A percentile compares a stretch with the other conserved stretches of the same genome.
Conservation (phyloP, 805 yeast species). For the Helenozyma rhizophorensis region DNA sequence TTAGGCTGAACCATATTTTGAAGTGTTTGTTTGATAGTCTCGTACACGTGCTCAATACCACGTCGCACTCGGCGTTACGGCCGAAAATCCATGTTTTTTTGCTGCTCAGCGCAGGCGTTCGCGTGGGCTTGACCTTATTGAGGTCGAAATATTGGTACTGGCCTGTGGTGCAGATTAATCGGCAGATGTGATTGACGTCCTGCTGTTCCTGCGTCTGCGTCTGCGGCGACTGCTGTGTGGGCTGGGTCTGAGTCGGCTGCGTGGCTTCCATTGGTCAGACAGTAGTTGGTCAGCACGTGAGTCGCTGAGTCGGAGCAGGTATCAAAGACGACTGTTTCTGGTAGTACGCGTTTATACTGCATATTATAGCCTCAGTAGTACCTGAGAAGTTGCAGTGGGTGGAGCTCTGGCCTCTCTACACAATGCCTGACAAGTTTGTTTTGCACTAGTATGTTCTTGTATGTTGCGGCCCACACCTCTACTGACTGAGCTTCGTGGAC, state of each 20-base stretch:
- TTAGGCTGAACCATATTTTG: constrained; percentile 61
- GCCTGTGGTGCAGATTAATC: constrained; percentile 59
- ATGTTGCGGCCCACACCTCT: no score
- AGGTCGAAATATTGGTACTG: constrained; percentile 48
- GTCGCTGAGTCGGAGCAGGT: no score
- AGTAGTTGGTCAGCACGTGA: no score
- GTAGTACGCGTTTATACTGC: no score
- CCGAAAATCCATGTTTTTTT: constrained; percentile 67
- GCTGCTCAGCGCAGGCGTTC: constrained; percentile 11
- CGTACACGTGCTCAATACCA: constrained; percentile 52
- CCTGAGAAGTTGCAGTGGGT: no score
- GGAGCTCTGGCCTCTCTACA: no score
- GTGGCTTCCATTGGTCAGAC: constrained; percentile 28
- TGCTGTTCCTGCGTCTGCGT: constrained; percentile 10
- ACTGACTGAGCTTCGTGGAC: constrained; percentile 20
- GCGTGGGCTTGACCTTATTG: constrained; percentile 21
- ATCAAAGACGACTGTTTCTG: no score
- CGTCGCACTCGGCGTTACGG: constrained; percentile 62
- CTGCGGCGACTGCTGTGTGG: constrained; percentile 16
- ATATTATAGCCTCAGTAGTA: no score
- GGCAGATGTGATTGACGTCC: constrained; percentile 39
- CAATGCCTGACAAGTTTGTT: constrained; percentile 10
- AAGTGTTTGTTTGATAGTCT: constrained; percentile 73
- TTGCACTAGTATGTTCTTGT: constrained; percentile 23
- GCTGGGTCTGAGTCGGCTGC: constrained; percentile 30